A percentile compares a stretch with the other conserved stretches of the same genome.
phyloP scores from a whole-genome alignment of 2,329 filamentous ascomycete species.

The Tolypocladium sp. region DNA sequence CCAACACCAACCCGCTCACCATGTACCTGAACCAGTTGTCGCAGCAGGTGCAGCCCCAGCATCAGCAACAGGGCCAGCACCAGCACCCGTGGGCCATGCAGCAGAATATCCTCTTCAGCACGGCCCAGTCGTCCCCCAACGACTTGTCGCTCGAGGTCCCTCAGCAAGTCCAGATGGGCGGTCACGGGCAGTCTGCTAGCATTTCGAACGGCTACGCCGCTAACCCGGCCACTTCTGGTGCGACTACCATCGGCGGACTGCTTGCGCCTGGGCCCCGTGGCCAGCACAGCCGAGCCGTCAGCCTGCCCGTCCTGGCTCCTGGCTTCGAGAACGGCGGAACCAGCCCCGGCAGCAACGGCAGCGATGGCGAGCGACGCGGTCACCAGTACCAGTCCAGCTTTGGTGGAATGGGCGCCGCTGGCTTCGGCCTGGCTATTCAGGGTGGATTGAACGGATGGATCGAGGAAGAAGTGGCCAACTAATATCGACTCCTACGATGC shows the following conservation, averaged over 20 bases:
- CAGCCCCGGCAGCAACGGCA: constrained; percentile 35
- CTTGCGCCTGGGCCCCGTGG: constrained; percentile 58
- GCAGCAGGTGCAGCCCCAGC: constrained; percentile 63
- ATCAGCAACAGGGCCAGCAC: constrained; percentile 67
- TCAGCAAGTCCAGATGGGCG: constrained; percentile 50
- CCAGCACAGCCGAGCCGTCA: constrained; percentile 74
- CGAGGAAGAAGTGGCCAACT: constrained; percentile 57
- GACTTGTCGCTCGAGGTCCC: constrained; percentile 50
- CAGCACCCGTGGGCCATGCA: constrained; percentile 63
- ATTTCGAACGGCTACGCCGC: constrained; percentile 55
- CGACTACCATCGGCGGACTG: constrained; percentile 67
- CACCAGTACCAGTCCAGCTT: constrained; percentile 60
- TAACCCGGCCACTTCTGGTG: constrained; percentile 41
- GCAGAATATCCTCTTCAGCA: constrained; percentile 73
- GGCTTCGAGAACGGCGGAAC: constrained; percentile 52
- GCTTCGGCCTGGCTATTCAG: constrained; percentile 54
- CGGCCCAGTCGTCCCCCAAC: constrained; percentile 51
- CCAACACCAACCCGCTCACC: constrained; percentile 79
- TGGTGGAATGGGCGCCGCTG: constrained; percentile 46
- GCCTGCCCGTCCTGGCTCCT: constrained; percentile 64
- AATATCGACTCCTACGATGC: constrained; percentile 10
- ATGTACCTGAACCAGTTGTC: constrained; percentile 85
- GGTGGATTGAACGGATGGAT: constrained; percentile 59
- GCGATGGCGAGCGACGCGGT: constrained; percentile 48
- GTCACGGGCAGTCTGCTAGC: constrained; percentile 57